Evolutionary conservation across 2,329 filamentous ascomycete species (phyloP).

Genomic region (Calcarisporium arbuscula): DNA sequence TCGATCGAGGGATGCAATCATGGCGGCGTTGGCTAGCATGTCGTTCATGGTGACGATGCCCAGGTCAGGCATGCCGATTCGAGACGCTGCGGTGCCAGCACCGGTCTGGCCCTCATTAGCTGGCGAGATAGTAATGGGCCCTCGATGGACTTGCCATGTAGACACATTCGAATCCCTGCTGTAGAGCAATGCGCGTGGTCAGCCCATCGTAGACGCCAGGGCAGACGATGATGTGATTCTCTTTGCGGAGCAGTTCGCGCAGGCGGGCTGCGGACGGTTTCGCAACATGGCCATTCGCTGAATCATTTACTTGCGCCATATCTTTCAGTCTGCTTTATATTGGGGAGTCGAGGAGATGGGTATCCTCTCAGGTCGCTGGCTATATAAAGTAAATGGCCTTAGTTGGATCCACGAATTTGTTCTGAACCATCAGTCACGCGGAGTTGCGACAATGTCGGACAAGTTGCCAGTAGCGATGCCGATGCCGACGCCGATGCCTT

Average conservation of each 20-base stretch:
- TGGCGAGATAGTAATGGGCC: too few species aligned
- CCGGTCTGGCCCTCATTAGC: conserved; percentile 48
- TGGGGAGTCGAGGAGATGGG: too few species aligned
- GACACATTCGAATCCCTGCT: conserved; percentile 55
- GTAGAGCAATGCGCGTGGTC: conserved; percentile 55
- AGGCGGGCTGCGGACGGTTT: conserved; percentile 5
- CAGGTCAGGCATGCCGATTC: conserved; percentile 57
- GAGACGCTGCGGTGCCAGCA: conserved; percentile 54
- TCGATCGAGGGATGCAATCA: conserved; percentile 55
- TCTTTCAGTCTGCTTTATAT: too few species aligned
- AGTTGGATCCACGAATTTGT: too few species aligned
- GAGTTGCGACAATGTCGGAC: too few species aligned
- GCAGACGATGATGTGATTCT: conserved; percentile 43
- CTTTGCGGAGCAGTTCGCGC: conserved; percentile 24
- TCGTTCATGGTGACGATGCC: conserved; percentile 56
- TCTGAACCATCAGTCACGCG: too few species aligned
- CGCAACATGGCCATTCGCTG: too few species aligned
- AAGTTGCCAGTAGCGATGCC: too few species aligned
- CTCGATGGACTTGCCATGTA: conserved; percentile 59
- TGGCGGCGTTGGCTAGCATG: conserved; percentile 57
- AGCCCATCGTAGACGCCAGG: conserved; percentile 66
- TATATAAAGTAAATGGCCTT: too few species aligned
- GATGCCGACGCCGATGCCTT: too few species aligned
- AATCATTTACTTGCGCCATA: too few species aligned
- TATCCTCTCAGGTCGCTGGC: too few species aligned